These are phyloP conservation scores for Xerocomus spinulosus DNA, from an alignment of 768 basidiomycete genomes.

Conservation along the genomic window DNA sequence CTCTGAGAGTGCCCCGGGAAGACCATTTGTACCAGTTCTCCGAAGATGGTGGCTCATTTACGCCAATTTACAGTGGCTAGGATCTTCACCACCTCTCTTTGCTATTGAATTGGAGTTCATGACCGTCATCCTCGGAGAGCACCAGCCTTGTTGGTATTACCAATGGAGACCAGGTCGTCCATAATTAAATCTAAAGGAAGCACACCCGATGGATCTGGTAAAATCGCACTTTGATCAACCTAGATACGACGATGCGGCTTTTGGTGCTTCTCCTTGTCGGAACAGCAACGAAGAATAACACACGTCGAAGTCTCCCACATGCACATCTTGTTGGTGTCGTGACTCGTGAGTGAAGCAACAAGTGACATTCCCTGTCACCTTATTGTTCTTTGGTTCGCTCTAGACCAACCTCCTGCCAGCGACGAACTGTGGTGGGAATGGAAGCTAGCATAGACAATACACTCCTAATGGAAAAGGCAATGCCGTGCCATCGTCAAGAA, in stretches of 20 bases:
- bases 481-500: not conserved
- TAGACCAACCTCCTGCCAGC: slow-evolving; percentile 9
- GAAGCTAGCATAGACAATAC: slow-evolving; percentile 4
- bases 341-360: not conserved
- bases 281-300: not conserved
- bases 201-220: slow-evolving; percentile 9
- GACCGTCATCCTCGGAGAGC: slow-evolving; percentile 1
- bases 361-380: not conserved
- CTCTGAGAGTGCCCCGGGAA: slow-evolving; percentile 8
- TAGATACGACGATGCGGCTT: not conserved
- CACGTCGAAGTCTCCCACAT: not conserved
- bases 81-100: not conserved
- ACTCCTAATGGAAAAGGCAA: not conserved
- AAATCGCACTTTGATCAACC: slow-evolving; percentile 5
- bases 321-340: not conserved
- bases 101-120: slow-evolving; percentile 3
- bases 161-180: not conserved
- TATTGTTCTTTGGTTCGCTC: slow-evolving; percentile 6
- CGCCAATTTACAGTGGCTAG: not conserved
- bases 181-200: slow-evolving; percentile 8
- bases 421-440: slow-evolving; percentile 4
- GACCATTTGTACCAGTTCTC: slow-evolving; percentile 2
- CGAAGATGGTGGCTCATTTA: slow-evolving; percentile 12
- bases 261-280: not conserved
- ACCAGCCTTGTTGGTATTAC: not conserved